A percentile compares a stretch with the other conserved stretches of the same genome.
phyloP scores from a whole-genome alignment of 208 protist species.

The Trypanosoma platydactyli region DNA sequence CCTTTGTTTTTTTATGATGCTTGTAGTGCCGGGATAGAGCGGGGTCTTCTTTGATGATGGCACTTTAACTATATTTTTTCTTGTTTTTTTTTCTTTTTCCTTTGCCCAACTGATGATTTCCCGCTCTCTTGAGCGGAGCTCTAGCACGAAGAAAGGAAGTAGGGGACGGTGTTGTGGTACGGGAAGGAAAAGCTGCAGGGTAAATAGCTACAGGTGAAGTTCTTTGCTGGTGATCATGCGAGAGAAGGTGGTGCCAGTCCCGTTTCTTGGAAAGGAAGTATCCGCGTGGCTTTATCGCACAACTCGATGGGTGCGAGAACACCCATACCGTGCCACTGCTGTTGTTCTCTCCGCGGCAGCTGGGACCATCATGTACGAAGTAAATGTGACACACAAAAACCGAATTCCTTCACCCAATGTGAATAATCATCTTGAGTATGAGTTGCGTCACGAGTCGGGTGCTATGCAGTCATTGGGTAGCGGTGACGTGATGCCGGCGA shows the following conservation, averaged over 20 bases:
- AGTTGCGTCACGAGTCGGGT: constrained; percentile 49
- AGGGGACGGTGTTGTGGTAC: background rate
- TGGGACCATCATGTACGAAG: constrained; percentile 72
- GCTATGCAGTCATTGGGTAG: background rate
- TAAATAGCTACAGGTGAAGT: constrained; percentile 3
- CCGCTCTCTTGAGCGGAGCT: no score
- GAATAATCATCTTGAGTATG: constrained; percentile 84
- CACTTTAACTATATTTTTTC: background rate
- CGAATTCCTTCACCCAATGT: constrained; percentile 81
- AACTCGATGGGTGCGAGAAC: constrained; percentile 57
- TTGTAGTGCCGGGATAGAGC: background rate
- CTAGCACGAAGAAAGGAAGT: no score
- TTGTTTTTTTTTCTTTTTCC: constrained; percentile 3
- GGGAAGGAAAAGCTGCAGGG: background rate
- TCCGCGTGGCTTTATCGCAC: constrained; percentile 84
- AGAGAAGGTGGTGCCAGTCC: constrained; percentile 85
- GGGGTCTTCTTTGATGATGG: background rate
- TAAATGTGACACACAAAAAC: constrained; percentile 76
- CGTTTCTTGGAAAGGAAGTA: constrained; percentile 74
- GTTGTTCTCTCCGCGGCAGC: constrained; percentile 48
- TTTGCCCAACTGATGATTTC: background rate
- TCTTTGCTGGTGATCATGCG: constrained; percentile 38
- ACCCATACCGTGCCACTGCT: constrained; percentile 53
- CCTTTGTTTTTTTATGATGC: constrained; percentile 1
- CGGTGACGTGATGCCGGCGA: background rate